Evolutionary conservation across 2,329 filamentous ascomycete species (phyloP).

Genomic region (Claviceps monticola): DNA sequence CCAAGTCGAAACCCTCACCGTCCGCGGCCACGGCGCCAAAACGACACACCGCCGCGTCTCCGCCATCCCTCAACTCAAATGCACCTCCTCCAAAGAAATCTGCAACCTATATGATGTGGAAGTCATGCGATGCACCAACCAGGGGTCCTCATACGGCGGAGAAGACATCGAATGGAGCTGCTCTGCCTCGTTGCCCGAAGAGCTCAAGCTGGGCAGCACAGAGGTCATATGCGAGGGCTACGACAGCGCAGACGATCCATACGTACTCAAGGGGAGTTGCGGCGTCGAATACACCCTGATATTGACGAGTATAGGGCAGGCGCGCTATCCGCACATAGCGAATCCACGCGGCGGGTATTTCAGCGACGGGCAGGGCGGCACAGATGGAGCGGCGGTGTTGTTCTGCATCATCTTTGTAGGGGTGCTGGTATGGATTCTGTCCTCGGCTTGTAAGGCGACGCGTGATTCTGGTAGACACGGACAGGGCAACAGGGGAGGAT

Average conservation of each 20-base stretch:
- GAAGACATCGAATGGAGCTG: slow-evolving; percentile 91
- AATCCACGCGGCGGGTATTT: slow-evolving; percentile 23
- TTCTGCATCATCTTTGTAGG: slow-evolving; percentile 51
- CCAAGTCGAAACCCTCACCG: slow-evolving; percentile 61
- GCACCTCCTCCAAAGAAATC: slow-evolving; percentile 50
- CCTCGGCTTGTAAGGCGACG: slow-evolving; percentile 33
- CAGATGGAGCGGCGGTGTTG: slow-evolving; percentile 26
- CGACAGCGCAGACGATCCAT: slow-evolving; percentile 58
- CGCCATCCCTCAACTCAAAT: slow-evolving; percentile 66
- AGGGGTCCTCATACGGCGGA: slow-evolving; percentile 61
- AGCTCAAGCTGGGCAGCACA: slow-evolving; percentile 62
- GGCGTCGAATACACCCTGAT: slow-evolving; percentile 78
- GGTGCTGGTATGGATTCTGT: slow-evolving; percentile 48
- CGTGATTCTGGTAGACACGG: slow-evolving; percentile 6
- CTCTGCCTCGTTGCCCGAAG: slow-evolving; percentile 44
- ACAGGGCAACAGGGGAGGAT: slow-evolving; percentile 19
- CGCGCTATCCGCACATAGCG: slow-evolving; percentile 47
- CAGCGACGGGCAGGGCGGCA: slow-evolving; percentile 15
- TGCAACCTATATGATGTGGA: slow-evolving; percentile 62
- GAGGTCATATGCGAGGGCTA: slow-evolving; percentile 94
- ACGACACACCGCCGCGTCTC: slow-evolving; percentile 66
- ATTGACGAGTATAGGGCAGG: slow-evolving; percentile 63
- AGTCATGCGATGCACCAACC: slow-evolving; percentile 79
- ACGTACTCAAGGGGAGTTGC: slow-evolving; percentile 83
- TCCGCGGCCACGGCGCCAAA: slow-evolving; percentile 46